Evolutionary conservation across 1,139 yeast genomes (phyloP).

Genomic region (Candida pseudoviswanathii): DNA sequence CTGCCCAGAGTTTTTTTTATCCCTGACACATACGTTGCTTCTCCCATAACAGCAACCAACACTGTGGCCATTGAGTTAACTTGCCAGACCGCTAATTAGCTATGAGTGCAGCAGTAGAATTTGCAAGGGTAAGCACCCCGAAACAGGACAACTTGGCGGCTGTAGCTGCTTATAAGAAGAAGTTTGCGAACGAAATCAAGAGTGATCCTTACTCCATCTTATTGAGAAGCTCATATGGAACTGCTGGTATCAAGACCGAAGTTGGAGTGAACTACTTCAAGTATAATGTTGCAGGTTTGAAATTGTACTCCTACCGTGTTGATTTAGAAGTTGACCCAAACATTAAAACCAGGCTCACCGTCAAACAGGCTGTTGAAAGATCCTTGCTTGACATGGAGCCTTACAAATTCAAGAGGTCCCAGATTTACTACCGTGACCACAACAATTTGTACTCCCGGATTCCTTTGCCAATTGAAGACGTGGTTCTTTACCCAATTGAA

Average conservation of each 20-base stretch:
- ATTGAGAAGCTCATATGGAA: slow-evolving; percentile 14
- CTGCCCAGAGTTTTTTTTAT: too few species aligned
- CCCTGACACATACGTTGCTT: background rate
- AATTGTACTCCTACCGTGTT: slow-evolving; percentile 14
- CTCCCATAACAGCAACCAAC: background rate
- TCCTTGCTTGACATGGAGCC: slow-evolving; percentile 14
- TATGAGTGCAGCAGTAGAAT: slow-evolving; percentile 2
- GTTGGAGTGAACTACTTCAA: slow-evolving; percentile 16
- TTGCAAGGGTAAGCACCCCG: background rate
- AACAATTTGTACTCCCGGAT: slow-evolving; percentile 12
- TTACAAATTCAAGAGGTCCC: slow-evolving; percentile 13
- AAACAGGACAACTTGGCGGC: slow-evolving; percentile 8
- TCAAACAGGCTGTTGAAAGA: slow-evolving; percentile 12
- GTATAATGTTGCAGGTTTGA: slow-evolving; percentile 13
- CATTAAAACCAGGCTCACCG: slow-evolving; percentile 4
- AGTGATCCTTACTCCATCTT: slow-evolving; percentile 10
- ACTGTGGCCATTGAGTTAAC: background rate
- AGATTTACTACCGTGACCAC: slow-evolving; percentile 14
- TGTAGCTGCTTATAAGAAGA: slow-evolving; percentile 7
- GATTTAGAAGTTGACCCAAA: slow-evolving; percentile 8
- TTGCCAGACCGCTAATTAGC: background rate
- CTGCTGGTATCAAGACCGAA: slow-evolving; percentile 10
- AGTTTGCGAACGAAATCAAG: slow-evolving; percentile 6
- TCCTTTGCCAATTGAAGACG: slow-evolving; percentile 17
- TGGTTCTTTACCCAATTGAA: slow-evolving; percentile 10